Evolutionary conservation across 306 rosid genomes (phyloP).

Genomic region (Rosa chinensis): DNA sequence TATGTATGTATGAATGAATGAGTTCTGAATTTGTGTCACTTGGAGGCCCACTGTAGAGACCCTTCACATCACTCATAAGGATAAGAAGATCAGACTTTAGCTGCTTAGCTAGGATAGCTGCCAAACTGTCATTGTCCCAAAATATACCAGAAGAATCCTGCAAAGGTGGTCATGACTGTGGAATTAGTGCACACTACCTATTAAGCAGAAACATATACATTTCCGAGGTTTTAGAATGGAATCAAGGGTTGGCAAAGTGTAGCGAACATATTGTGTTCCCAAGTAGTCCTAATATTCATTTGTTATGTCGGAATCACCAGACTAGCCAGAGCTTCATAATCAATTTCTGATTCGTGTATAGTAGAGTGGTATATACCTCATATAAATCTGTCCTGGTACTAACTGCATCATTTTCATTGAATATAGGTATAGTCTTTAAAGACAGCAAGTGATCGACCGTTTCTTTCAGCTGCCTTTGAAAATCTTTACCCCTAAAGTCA

Average conservation of each 20-base stretch:
- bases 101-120: constrained; percentile 93
- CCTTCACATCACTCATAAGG: constrained; percentile 91
- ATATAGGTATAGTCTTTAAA: constrained; percentile 74
- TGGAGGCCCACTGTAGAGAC: constrained; percentile 93
- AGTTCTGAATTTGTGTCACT: constrained; percentile 82
- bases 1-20: constrained; percentile 77
- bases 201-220: neutral
- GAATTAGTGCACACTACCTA: neutral
- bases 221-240: neutral
- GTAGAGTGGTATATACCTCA: constrained; percentile 57
- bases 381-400: constrained; percentile 97
- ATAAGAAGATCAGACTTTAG: constrained; percentile 91
- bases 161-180: constrained; percentile 21
- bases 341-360: constrained; percentile 2
- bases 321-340: neutral
- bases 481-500: constrained; percentile 85
- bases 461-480: constrained; percentile 72
- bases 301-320: neutral
- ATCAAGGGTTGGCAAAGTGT: neutral
- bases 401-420: constrained; percentile 94
- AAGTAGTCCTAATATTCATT: neutral
- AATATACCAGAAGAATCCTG: constrained; percentile 98
- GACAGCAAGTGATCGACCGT: constrained; percentile 68
- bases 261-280: neutral
- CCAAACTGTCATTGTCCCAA: constrained; percentile 99